These are phyloP conservation scores for Nicotiana paniculata DNA, from an alignment of 257 asterid species.

Conservation along the genomic window DNA sequence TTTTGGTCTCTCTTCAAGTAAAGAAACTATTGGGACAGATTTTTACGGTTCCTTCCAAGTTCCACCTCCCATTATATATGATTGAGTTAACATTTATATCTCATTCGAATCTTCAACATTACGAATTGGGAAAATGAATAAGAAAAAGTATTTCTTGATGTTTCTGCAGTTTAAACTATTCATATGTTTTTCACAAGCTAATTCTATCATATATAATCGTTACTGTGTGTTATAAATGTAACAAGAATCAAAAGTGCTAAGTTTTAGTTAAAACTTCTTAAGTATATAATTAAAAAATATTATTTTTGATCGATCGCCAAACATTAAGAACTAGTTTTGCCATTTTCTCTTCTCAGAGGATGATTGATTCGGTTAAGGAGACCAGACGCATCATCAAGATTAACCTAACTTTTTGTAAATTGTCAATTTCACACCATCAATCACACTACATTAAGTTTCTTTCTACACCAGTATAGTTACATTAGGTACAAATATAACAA, in stretches of 20 bases:
- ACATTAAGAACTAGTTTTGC: not conserved
- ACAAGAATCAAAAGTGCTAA: not conserved
- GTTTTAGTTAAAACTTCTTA: not conserved
- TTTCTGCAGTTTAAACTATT: not conserved
- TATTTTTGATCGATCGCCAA: not conserved
- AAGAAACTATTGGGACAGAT: no score
- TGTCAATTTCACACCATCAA: not conserved
- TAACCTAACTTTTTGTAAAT: not conserved
- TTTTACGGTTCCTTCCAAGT: no score
- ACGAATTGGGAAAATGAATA: not conserved
- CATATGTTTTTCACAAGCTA: not conserved
- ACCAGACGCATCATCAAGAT: not conserved
- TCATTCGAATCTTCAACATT: no score
- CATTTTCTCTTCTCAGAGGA: not conserved
- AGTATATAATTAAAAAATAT: not conserved
- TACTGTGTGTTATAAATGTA: not conserved
- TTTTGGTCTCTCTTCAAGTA: not conserved
- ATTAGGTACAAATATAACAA: not conserved
- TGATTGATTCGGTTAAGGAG: not conserved
- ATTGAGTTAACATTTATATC: no score
- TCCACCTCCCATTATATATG: no score
- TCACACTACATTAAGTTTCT: not conserved
- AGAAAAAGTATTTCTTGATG: not conserved
- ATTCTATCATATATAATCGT: not conserved
- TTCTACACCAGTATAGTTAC: not conserved